Percentiles rank a stretch among this genome's conserved stretches.
Evolutionary conservation across 2,329 filamentous ascomycete species (phyloP).

Genomic region (Scopulariopsis brevicaulis): DNA sequence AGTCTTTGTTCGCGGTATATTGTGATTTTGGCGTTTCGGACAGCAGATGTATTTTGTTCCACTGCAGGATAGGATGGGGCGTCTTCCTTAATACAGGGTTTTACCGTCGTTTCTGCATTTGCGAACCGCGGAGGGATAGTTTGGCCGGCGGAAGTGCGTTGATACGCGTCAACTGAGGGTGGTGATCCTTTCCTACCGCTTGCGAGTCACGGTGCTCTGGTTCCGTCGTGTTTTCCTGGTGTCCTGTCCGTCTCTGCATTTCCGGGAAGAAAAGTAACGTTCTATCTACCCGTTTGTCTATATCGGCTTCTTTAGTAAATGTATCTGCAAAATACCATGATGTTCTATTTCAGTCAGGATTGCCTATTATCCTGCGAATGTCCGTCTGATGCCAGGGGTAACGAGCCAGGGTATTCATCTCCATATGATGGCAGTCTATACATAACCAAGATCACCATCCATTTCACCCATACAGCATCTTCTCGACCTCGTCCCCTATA

Average conservation of each 20-base stretch:
- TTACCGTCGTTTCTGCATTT: too few relatives aligned
- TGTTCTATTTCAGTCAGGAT: neutral
- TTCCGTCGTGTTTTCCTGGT: too few relatives aligned
- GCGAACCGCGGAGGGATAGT: too few relatives aligned
- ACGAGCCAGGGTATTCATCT: neutral
- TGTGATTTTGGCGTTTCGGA: too few relatives aligned
- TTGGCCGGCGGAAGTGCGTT: too few relatives aligned
- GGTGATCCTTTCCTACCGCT: too few relatives aligned
- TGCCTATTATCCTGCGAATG: neutral
- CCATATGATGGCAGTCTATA: neutral
- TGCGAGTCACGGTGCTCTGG: too few relatives aligned
- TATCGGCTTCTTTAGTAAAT: neutral
- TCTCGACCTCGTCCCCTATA: conserved; percentile 65
- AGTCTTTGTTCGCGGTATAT: too few relatives aligned
- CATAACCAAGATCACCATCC: neutral
- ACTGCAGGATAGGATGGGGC: too few relatives aligned
- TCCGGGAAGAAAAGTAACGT: neutral
- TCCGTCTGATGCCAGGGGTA: neutral
- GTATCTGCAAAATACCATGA: neutral
- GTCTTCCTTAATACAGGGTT: too few relatives aligned
- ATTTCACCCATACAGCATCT: conserved; percentile 31
- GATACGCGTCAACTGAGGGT: too few relatives aligned
- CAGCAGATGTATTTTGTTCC: too few relatives aligned
- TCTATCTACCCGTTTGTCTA: neutral
- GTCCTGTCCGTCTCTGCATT: neutral